Evolutionary conservation across 768 basidiomycete genomes (phyloP).

Genomic region (Tephrocybe sp.): DNA sequence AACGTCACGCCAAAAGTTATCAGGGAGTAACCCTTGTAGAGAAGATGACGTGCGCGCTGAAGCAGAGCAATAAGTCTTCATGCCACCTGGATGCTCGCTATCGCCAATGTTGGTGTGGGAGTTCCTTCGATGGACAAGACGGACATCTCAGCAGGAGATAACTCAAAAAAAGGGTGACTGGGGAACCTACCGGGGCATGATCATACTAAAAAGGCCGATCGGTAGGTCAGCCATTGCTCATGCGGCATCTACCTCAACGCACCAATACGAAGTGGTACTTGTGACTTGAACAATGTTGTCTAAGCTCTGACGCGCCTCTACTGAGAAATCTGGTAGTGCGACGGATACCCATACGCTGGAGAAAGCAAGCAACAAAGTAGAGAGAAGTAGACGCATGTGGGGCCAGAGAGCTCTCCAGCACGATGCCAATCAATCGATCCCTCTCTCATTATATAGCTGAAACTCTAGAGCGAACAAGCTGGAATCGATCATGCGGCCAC

Average conservation of each 20-base stretch:
- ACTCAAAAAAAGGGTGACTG: neutral
- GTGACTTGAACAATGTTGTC: conserved; percentile 55
- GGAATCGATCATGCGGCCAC: no score
- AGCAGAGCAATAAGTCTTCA: conserved; percentile 51
- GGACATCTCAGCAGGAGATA: neutral
- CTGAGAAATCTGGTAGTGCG: neutral
- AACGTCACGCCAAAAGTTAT: conserved; percentile 50
- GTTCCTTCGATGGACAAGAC: conserved; percentile 23
- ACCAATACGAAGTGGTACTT: conserved; percentile 43
- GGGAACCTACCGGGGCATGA: conserved; percentile 40
- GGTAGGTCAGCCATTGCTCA: neutral
- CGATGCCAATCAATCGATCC: no score
- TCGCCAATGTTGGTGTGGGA: conserved; percentile 54
- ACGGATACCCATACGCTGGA: neutral
- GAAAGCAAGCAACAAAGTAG: neutral
- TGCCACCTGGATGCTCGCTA: conserved; percentile 50
- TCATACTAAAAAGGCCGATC: conserved; percentile 31
- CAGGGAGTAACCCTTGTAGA: conserved; percentile 42
- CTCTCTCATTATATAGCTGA: no score
- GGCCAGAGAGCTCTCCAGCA: no score
- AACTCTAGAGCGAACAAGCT: no score
- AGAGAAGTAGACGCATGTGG: neutral
- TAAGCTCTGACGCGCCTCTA: conserved; percentile 27
- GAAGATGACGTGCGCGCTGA: conserved; percentile 31
- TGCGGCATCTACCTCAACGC: conserved; percentile 10